phyloP scores from a whole-genome alignment of 179 eudicot genomes.

The Carnegiea gigantea region DNA sequence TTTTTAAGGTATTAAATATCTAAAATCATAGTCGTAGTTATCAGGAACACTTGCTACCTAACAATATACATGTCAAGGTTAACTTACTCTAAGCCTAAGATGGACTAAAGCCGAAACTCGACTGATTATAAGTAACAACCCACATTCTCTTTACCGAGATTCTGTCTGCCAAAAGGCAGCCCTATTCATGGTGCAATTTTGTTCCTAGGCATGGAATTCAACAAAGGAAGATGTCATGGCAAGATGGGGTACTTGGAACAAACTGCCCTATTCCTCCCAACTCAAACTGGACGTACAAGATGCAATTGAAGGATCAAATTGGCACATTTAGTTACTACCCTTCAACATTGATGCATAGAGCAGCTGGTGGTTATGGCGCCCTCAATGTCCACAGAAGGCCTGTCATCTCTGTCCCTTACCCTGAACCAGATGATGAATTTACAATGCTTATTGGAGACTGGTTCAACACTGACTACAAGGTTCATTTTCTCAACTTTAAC shows the following conservation, averaged over 20 bases:
- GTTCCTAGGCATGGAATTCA: slow-evolving; percentile 61
- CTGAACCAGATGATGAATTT: slow-evolving; percentile 49
- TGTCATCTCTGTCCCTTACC: slow-evolving; percentile 57
- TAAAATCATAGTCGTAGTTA: too few species aligned
- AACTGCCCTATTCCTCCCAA: slow-evolving; percentile 79
- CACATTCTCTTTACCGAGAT: too few species aligned
- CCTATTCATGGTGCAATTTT: too few species aligned
- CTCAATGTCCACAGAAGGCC: slow-evolving; percentile 45
- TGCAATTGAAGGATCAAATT: slow-evolving; percentile 84
- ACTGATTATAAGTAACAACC: too few species aligned
- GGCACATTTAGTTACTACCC: slow-evolving; percentile 69
- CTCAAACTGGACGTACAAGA: slow-evolving; percentile 61
- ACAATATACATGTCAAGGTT: too few species aligned
- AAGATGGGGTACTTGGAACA: slow-evolving; percentile 84
- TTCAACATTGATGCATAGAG: slow-evolving; percentile 60
- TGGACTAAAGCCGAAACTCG: too few species aligned
- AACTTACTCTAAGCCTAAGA: too few species aligned
- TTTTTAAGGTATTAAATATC: too few species aligned
- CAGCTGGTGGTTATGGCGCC: slow-evolving; percentile 71
- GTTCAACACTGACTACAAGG: slow-evolving; percentile 77
- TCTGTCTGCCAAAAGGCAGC: too few species aligned
- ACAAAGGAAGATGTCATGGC: slow-evolving; percentile 72
- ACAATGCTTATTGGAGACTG: slow-evolving; percentile 62
- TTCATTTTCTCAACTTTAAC: slow-evolving; percentile 4
- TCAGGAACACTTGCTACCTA: too few species aligned